Evolutionary conservation across 495 filamentous ascomycete species (phyloP).

Genomic region (Aspergillus olivimuriae): DNA sequence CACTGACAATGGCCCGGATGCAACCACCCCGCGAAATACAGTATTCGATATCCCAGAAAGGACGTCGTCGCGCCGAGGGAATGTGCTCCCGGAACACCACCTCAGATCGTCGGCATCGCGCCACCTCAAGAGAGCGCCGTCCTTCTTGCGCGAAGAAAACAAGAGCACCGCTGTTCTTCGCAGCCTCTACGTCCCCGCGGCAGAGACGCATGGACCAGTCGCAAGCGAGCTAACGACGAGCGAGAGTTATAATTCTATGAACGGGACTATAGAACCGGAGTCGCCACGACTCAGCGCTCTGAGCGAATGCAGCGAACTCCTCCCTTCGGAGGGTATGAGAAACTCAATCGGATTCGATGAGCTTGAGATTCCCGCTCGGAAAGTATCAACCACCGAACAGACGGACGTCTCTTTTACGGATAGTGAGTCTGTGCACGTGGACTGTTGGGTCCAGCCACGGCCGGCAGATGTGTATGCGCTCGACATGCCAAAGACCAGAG

Average conservation of each 20-base stretch:
- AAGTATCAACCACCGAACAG: conserved; percentile 11
- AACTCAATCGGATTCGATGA: conserved; percentile 21
- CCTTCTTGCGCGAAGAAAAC: conserved; percentile 58
- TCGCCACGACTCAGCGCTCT: conserved; percentile 70
- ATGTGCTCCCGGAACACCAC: conserved; percentile 8
- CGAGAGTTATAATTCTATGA: conserved; percentile 33
- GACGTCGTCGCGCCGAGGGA: conserved; percentile 30
- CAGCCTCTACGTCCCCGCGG: conserved; percentile 51
- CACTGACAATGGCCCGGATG: conserved; percentile 17
- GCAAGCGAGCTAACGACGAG: conserved; percentile 29
- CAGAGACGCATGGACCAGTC: conserved; percentile 30
- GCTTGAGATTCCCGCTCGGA: conserved; percentile 29
- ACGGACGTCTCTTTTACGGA: conserved; percentile 15
- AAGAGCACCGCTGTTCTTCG: conserved; percentile 59
- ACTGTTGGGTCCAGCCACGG: conserved; percentile 25
- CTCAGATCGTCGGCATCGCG: conserved; percentile 22
- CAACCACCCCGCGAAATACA: conserved; percentile 23
- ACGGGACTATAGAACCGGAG: conserved; percentile 22
- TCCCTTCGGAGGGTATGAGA: conserved; percentile 45
- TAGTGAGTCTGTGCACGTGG: conserved; percentile 15
- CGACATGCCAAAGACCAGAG: conserved; percentile 16
- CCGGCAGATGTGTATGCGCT: conserved; percentile 14
- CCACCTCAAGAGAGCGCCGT: conserved; percentile 49
- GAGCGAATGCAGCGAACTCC: conserved; percentile 73
- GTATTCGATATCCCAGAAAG: conserved; percentile 36